A percentile compares a stretch with the other conserved stretches of the same genome.
Conservation (phyloP, 1,139 yeast species). For the Taphrina sp. region DNA sequence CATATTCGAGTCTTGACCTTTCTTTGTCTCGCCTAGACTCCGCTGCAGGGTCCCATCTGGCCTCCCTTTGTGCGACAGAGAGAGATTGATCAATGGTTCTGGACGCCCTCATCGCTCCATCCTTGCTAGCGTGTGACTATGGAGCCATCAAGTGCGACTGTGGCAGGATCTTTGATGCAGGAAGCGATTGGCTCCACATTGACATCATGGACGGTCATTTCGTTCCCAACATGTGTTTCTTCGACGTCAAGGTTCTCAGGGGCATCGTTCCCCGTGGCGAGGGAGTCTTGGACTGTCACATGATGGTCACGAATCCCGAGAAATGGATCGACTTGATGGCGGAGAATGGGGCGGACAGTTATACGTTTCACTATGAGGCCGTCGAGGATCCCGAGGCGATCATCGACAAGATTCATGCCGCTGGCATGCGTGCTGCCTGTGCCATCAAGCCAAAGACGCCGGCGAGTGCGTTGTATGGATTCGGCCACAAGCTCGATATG, state of each 20-base stretch:
- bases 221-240: constrained; percentile 93
- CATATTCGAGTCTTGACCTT: too few species aligned
- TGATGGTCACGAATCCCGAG: constrained; percentile 88
- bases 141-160: constrained; percentile 75
- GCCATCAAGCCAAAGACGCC: constrained; percentile 94
- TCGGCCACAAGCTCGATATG: constrained; percentile 82
- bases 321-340: constrained; percentile 94
- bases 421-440: constrained; percentile 92
- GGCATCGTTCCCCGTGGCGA: constrained; percentile 66
- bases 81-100: too few species aligned
- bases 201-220: constrained; percentile 99
- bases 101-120: constrained; percentile 83
- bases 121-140: constrained; percentile 72
- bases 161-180: constrained; percentile 68
- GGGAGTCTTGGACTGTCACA: constrained; percentile 94
- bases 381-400: constrained; percentile 74
- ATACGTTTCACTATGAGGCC: constrained; percentile 94
- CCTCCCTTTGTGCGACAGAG: too few species aligned
- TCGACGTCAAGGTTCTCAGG: constrained; percentile 80
- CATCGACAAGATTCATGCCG: constrained; percentile 68
- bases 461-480: constrained; percentile 74
- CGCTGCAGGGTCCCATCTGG: too few species aligned
- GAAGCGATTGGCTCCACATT: constrained; percentile 94
- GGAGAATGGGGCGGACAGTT: constrained; percentile 92
- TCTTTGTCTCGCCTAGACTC: too few species aligned